A percentile compares a stretch with the other conserved stretches of the same genome.
Evolutionary conservation across 768 basidiomycete species (phyloP).

Genomic region (Russula ochroleuca): DNA sequence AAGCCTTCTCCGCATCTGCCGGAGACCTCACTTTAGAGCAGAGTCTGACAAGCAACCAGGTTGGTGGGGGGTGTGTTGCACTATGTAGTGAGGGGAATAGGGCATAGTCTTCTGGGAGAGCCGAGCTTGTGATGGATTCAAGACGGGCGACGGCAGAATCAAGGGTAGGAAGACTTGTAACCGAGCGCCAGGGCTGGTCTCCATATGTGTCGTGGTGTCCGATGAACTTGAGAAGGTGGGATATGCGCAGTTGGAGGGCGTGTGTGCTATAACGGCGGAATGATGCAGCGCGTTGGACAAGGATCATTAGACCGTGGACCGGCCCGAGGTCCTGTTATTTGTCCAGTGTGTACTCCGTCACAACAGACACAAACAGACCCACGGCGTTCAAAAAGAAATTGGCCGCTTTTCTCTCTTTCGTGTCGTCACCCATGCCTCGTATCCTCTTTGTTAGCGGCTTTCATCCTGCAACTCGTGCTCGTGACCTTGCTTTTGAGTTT

Average conservation of each 20-base stretch:
- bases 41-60: conserved; percentile 55
- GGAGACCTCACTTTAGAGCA: conserved; percentile 45
- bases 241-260: background rate
- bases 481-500: conserved; percentile 82
- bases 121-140: background rate
- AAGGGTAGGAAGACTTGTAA: background rate
- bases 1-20: conserved; percentile 42
- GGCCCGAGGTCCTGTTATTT: background rate
- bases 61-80: conserved; percentile 33
- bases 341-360: background rate
- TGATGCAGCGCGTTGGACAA: background rate
- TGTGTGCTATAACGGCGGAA: background rate
- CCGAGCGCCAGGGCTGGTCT: background rate
- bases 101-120: background rate
- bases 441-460: conserved; percentile 88
- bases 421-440: conserved; percentile 51
- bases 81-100: background rate
- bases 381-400: background rate
- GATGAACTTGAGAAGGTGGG: background rate
- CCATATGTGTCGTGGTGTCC: background rate
- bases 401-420: background rate
- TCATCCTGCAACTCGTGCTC: conserved; percentile 74
- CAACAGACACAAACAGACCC: conserved; percentile 1
- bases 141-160: conserved; percentile 10
- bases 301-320: background rate